A percentile compares a stretch with the other conserved stretches of the same genome.
These are phyloP conservation scores for Phytophthora pinifolia DNA, from an alignment of 352 stramenopile species.

Conservation along the genomic window DNA sequence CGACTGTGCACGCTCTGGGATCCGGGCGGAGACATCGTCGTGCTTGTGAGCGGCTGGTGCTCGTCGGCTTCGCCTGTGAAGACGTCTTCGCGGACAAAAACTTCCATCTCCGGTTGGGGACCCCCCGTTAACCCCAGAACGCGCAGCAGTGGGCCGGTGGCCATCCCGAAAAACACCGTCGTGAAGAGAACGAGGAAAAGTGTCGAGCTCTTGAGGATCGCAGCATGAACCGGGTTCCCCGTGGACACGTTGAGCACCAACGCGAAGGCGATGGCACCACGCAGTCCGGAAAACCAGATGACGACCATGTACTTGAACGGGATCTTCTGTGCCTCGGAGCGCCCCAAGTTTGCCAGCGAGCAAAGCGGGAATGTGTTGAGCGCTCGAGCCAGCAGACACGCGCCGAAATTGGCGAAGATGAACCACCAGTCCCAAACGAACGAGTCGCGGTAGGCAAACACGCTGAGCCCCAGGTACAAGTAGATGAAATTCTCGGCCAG, in stretches of 20 bases:
- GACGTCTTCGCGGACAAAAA: conserved; percentile 6
- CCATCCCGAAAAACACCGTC: conserved; percentile 56
- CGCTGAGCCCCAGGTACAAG: conserved; percentile 69
- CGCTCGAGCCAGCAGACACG: conserved; percentile 50
- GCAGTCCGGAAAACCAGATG: conserved; percentile 93
- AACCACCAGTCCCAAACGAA: conserved; percentile 78
- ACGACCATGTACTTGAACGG: conserved; percentile 71
- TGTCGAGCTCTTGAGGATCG: conserved; percentile 64
- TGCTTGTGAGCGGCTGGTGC: conserved; percentile 9
- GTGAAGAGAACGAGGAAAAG: conserved; percentile 70
- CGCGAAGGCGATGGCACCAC: conserved; percentile 93
- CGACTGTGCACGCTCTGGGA: conserved; percentile 47
- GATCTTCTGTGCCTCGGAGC: conserved; percentile 42
- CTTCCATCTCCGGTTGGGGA: conserved; percentile 8
- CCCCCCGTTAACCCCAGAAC: conserved; percentile 30
- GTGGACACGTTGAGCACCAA: conserved; percentile 76
- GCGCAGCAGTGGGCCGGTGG: conserved; percentile 45
- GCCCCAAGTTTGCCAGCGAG: conserved; percentile 47
- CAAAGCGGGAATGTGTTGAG: conserved; percentile 82
- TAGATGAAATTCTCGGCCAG: conserved; percentile 78
- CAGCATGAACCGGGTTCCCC: conserved; percentile 40
- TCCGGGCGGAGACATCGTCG: conserved; percentile 20
- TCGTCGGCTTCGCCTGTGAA: conserved; percentile 26
- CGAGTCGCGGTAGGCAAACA: conserved; percentile 57
- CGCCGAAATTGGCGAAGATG: conserved; percentile 46